Conservation (phyloP, 1,284 basidiomycete species). For the Ganoderma meredithae region DNA sequence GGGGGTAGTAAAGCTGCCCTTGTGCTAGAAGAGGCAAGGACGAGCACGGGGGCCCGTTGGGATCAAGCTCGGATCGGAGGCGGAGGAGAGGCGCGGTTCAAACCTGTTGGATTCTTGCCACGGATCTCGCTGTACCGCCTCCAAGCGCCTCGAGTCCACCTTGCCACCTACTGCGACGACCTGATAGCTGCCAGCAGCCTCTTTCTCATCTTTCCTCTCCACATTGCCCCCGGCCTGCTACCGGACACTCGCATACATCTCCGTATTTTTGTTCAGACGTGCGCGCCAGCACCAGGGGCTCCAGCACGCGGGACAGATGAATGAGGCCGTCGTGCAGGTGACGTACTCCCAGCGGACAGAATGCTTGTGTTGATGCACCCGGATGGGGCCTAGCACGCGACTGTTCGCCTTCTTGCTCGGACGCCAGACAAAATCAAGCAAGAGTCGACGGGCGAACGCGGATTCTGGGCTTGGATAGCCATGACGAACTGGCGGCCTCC, state of each 20-base stretch:
- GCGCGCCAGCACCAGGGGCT: slow-evolving; percentile 4
- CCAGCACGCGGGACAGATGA: slow-evolving; percentile 28
- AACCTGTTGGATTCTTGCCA: background rate
- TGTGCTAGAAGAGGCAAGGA: slow-evolving; percentile 6
- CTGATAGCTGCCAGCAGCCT: slow-evolving; percentile 6
- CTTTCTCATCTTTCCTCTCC: background rate
- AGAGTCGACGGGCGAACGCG: slow-evolving; percentile 14
- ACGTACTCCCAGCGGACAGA: slow-evolving; percentile 19
- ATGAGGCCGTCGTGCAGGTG: slow-evolving; percentile 27
- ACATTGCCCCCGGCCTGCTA: slow-evolving; percentile 13
- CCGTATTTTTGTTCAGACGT: slow-evolving; percentile 1
- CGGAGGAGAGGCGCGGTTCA: background rate
- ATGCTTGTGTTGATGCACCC: slow-evolving; percentile 25
- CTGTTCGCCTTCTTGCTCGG: slow-evolving; percentile 16
- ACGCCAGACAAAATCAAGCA: slow-evolving; percentile 15
- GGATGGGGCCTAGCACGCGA: slow-evolving; percentile 25
- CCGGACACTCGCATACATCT: background rate
- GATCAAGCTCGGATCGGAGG: background rate
- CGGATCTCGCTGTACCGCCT: background rate
- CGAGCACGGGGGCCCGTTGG: background rate
- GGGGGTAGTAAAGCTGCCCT: background rate
- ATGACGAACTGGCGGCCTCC: slow-evolving; percentile 20
- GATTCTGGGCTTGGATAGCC: slow-evolving; percentile 27
- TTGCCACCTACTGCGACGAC: slow-evolving; percentile 10
- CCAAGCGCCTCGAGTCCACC: slow-evolving; percentile 4